Evolutionary conservation across 805 yeast species (phyloP), one percentile per base, ranked within the genome.

Genomic region (Scheffersomyces amazonensis): DNA sequence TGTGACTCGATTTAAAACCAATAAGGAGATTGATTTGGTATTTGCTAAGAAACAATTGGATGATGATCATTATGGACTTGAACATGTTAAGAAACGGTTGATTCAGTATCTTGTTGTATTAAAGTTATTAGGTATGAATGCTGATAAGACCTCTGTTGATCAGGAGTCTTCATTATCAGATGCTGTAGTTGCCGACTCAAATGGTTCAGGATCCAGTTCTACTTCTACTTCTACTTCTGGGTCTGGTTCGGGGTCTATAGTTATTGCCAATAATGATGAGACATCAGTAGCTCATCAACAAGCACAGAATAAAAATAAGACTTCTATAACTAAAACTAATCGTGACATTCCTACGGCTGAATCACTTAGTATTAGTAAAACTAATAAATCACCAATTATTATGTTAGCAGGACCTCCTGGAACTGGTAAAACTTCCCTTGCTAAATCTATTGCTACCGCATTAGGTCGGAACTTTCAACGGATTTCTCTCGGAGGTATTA

Each of bases 341-440:
- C 18, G 28, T 21, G 34, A 36, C 3, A 15, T 24, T 8, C 15
- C 5, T 34, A 35, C 18, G 24, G 39, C 35, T 36, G 47, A 35
- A 40, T 40, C 47, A 5, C 32, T 46, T 19, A 29, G 56, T 20
- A 59, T 62, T 12, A 53, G 64, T 1, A 62, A 56, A 31, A 53
- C 56, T 37, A 67, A 67, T 44, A 71, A 67, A 52, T 76, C 95
- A 1, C 96, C 96, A 5, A 87, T 88, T 31, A 60, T 88, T 30
- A 69, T 88, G 59, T 71, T 88, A 40, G 87, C 87, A 5, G 96
- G 96, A 0, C 96, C 96, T 9, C 96, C 96, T 0, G 96, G 96
- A 25, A 93, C 87, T 11, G 96, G 96, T 20, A 88, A 88, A 58
- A 88, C 96, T 0, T 83, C 93, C 1, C 67, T 88, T 40, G 96